These are phyloP conservation scores for Vigna mungo DNA, from an alignment of 306 rosid species.

Conservation along the genomic window DNA sequence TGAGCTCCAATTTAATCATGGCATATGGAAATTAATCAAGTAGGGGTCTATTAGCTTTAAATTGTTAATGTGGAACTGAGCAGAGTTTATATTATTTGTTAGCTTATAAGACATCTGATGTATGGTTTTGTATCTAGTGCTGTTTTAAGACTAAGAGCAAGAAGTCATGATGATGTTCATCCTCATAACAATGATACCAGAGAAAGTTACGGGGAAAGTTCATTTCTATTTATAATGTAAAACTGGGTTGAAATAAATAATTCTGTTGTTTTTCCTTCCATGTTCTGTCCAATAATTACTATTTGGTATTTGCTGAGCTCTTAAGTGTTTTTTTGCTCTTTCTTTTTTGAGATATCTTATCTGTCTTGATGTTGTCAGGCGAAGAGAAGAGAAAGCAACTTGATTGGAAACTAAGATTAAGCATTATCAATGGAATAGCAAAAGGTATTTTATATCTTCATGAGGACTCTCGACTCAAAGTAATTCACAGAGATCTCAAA, in stretches of 20 bases:
- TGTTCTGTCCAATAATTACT: neutral
- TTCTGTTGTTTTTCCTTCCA: neutral
- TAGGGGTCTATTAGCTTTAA: neutral
- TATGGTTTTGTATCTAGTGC: neutral
- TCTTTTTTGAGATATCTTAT: neutral
- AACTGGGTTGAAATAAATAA: no score
- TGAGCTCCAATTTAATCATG: neutral
- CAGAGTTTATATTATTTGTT: neutral
- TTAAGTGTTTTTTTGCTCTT: neutral
- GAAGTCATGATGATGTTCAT: no score
- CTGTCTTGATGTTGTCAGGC: constrained; percentile 1
- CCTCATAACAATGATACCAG: no score
- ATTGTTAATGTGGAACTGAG: neutral
- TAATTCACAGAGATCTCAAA: constrained; percentile 64
- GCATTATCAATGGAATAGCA: constrained; percentile 57
- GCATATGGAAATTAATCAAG: neutral
- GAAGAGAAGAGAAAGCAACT: constrained; percentile 41
- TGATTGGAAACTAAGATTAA: constrained; percentile 46
- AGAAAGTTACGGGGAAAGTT: neutral
- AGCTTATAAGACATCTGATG: neutral
- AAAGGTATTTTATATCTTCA: constrained; percentile 62
- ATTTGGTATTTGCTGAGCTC: neutral
- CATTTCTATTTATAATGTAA: neutral
- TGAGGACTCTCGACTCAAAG: constrained; percentile 55
- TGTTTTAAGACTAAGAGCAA: neutral